Base-by-base conservation (phyloP, 495 filamentous ascomycete species). In the Aspergillus leporis region DNA sequence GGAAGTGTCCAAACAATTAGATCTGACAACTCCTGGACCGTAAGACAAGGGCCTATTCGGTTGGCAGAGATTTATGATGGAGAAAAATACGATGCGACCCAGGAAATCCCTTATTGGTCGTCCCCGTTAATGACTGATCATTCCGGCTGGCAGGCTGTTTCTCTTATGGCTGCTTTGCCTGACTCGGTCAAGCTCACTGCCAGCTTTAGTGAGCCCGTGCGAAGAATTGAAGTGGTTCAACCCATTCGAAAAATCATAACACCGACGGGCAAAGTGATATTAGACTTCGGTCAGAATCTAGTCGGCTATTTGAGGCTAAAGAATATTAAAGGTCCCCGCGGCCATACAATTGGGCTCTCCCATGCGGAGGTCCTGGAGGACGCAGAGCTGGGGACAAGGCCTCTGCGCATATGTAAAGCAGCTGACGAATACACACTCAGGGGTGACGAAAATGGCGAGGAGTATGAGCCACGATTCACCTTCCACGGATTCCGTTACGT, bases 401-500 rank as follows among this genome's bases (percentile, higher is more conserved):
- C 55, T 1, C 55, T 57, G 0, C 43, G 55, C 0, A 28, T 50
- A 1, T 57, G 55, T 28, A 38, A 57, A 47, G 28, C 45, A 0
- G 19, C 36, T 32, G 45, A 57, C 18, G n/a, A 50, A 16, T 50
- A 57, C 22, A 57, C 16, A 4, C 9, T 49, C 16, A 49, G 36
- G 36, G 16, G 36, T 3, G 3, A 12, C 9, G 10, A 12, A 13
- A 3, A 12, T n/a, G 12, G 16, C 10, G 36, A 13, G 36, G 3
- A 12, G 25, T 28, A 28, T 28, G 25, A 40, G 36, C 73, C 18
- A 65, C 78, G 18, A 18, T 84, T 78, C 63, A 84, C 82, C 4
- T 85, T 79, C 48, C 81, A 85, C 52, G 82, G 82, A 0, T 85
- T 84, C 49, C 74, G 82, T 12, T 85, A 78, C 51, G 79, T 79